phyloP scores from a whole-genome alignment of 257 asterid species.

The Verbascum thapsus region DNA sequence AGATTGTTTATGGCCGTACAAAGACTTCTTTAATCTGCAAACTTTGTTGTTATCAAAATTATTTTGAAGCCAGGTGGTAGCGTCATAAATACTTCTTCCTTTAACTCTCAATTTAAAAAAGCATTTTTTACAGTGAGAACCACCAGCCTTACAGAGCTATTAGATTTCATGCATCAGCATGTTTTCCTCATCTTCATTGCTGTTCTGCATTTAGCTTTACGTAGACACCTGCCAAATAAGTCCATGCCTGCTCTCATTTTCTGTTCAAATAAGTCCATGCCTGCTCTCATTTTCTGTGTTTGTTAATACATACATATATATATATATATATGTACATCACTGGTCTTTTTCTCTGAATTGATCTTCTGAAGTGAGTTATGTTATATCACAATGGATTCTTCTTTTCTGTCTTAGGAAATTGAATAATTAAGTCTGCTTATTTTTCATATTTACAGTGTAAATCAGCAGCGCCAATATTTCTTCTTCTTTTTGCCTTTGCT shows the following conservation, averaged over 20 bases:
- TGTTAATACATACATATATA: background rate
- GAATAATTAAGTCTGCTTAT: constrained; percentile 18
- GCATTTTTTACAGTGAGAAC: too few species aligned
- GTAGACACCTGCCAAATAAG: background rate
- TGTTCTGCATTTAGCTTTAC: constrained; percentile 13
- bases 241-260: constrained; percentile 9
- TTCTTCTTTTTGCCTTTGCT: constrained; percentile 93
- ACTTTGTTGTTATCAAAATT: too few species aligned
- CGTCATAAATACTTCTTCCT: too few species aligned
- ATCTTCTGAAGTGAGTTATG: constrained; percentile 17
- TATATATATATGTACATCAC: too few species aligned
- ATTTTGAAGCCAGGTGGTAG: too few species aligned
- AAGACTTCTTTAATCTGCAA: too few species aligned
- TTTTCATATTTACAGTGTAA: constrained; percentile 75
- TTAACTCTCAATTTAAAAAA: too few species aligned
- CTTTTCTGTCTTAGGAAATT: constrained; percentile 18
- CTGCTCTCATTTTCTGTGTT: constrained; percentile 1
- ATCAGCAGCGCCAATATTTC: constrained; percentile 99
- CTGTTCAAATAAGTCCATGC: constrained; percentile 4
- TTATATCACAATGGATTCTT: constrained; percentile 7
- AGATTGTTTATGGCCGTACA: too few species aligned
- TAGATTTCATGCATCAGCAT: background rate
- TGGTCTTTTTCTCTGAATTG: constrained; percentile 4
- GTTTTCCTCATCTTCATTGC: constrained; percentile 14
- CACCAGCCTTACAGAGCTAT: background rate